Conservation (phyloP, 495 filamentous ascomycete genomes). For the Penicillium verhagenii region DNA sequence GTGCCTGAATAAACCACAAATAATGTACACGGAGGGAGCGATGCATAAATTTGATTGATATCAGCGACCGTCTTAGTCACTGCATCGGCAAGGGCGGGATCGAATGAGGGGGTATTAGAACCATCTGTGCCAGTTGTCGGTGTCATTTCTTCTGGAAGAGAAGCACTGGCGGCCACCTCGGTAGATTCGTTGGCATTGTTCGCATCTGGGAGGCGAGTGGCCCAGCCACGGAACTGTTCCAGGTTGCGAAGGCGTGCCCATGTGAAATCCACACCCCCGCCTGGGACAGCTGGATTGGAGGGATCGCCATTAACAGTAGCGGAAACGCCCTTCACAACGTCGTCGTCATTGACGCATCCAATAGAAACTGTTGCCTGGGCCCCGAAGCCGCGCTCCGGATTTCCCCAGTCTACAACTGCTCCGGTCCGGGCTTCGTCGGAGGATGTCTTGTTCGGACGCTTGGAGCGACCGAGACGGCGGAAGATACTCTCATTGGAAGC, state of each 20-base stretch:
- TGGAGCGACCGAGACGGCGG: slow-evolving; percentile 67
- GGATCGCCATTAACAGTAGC: slow-evolving; percentile 67
- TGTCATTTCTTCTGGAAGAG: slow-evolving; percentile 25
- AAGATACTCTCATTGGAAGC: slow-evolving; percentile 80
- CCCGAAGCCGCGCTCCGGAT: slow-evolving; percentile 70
- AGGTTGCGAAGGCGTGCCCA: slow-evolving; percentile 87
- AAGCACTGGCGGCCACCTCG: slow-evolving; percentile 24
- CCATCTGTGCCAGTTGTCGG: slow-evolving; percentile 10
- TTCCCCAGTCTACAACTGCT: slow-evolving; percentile 87
- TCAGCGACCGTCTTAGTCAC: slow-evolving; percentile 52
- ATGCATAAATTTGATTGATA: slow-evolving; percentile 69
- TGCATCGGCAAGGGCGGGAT: slow-evolving; percentile 36
- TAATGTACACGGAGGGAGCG: slow-evolving; percentile 78
- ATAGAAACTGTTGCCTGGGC: slow-evolving; percentile 68
- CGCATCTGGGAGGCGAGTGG: slow-evolving; percentile 55
- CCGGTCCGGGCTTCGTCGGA: slow-evolving; percentile 58
- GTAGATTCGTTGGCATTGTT: slow-evolving; percentile 53
- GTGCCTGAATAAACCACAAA: slow-evolving; percentile 87
- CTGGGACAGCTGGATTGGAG: slow-evolving; percentile 59
- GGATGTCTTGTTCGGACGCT: slow-evolving; percentile 49
- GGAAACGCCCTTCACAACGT: slow-evolving; percentile 68
- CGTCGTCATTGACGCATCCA: slow-evolving; percentile 70
- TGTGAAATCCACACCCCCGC: slow-evolving; percentile 77
- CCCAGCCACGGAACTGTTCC: slow-evolving; percentile 80
- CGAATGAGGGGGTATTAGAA: slow-evolving; percentile 1